Evolutionary conservation across 2,329 filamentous ascomycete species (phyloP).

Genomic region (Colletotrichum tropicale): DNA sequence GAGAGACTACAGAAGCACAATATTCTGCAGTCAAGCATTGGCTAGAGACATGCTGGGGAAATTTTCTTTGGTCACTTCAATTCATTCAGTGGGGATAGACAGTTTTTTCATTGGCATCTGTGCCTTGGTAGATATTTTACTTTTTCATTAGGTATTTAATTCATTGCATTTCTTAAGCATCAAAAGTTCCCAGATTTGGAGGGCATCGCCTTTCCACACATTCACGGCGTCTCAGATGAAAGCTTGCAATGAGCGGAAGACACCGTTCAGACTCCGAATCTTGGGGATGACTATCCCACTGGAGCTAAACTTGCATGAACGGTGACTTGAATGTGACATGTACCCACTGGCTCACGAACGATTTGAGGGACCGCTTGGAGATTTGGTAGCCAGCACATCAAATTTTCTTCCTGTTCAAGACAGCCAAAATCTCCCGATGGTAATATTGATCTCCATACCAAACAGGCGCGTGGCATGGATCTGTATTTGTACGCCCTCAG

Average conservation of each 20-base stretch:
- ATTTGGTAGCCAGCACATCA: background rate
- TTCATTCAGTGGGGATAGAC: background rate
- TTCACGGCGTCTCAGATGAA: background rate
- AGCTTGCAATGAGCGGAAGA: no score
- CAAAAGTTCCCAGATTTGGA: background rate
- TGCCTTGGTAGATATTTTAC: background rate
- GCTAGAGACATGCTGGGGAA: background rate
- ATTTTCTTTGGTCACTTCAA: background rate
- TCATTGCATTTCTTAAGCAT: background rate
- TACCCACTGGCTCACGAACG: background rate
- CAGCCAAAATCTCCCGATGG: background rate
- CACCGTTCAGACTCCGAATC: no score
- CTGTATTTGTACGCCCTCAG: background rate
- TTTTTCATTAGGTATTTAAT: background rate
- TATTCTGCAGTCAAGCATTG: background rate
- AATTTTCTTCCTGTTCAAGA: background rate
- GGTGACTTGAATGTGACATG: background rate
- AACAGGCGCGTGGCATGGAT: background rate
- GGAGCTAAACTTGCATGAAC: background rate
- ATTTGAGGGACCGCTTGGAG: background rate
- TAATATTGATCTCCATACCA: background rate
- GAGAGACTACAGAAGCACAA: accelerated
- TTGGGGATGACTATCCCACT: no score
- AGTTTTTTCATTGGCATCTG: background rate
- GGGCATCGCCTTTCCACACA: no score